Evolutionary conservation across 768 basidiomycete genomes (phyloP).

Genomic region (Sistotremastrum niveocremeum): DNA sequence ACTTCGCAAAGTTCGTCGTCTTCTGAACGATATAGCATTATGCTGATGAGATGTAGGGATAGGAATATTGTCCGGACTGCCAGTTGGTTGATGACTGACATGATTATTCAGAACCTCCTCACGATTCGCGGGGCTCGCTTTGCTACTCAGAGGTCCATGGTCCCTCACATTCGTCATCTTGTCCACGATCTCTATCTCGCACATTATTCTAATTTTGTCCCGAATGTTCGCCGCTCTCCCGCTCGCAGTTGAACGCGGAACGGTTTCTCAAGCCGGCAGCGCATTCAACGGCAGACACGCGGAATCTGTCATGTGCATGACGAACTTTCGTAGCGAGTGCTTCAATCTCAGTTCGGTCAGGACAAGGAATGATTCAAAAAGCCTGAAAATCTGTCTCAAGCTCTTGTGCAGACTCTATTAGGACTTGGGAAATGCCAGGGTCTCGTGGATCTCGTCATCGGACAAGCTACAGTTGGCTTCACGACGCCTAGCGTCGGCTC

Average conservation of each 20-base stretch:
- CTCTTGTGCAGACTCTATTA: constrained; percentile 66
- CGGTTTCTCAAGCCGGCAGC: constrained; percentile 65
- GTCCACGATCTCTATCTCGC: constrained; percentile 71
- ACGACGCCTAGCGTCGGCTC: constrained; percentile 78
- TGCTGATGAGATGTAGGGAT: constrained; percentile 40
- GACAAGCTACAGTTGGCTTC: constrained; percentile 56
- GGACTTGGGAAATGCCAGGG: constrained; percentile 82
- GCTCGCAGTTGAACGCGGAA: constrained; percentile 48
- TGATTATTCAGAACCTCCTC: constrained; percentile 66
- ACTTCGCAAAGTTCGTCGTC: constrained; percentile 61
- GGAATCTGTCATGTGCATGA: constrained; percentile 63
- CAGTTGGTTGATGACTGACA: constrained; percentile 65
- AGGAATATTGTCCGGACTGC: constrained; percentile 88
- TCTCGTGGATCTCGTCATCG: constrained; percentile 59
- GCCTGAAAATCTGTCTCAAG: constrained; percentile 39
- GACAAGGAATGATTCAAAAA: constrained; percentile 84
- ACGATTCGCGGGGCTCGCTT: constrained; percentile 71
- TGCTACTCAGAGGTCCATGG: constrained; percentile 73
- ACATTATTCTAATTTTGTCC: constrained; percentile 61
- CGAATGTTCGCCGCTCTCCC: constrained; percentile 57
- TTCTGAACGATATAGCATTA: not conserved
- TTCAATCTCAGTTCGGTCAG: constrained; percentile 48
- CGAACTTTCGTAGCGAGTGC: constrained; percentile 39
- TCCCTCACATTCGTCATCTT: constrained; percentile 86
- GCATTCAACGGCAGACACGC: constrained; percentile 65